Percentiles rank a stretch among this genome's conserved stretches.
Evolutionary conservation across 2,329 filamentous ascomycete genomes (phyloP).

Genomic region (Teratosphaeria epicoccoides): DNA sequence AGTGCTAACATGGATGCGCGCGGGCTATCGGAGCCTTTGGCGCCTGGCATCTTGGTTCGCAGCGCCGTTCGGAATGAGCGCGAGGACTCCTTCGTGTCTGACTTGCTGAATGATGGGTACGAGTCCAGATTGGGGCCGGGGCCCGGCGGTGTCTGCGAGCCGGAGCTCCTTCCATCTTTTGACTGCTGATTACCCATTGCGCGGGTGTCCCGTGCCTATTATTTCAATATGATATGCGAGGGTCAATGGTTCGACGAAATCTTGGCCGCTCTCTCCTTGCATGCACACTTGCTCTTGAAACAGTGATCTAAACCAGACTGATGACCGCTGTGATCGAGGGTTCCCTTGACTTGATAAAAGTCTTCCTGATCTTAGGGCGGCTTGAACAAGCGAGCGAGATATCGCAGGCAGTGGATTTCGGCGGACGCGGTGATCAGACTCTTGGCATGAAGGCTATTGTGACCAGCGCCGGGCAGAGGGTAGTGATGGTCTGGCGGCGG

Average conservation of each 20-base stretch:
- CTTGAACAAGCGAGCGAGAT: conserved; percentile 35
- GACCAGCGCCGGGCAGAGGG: conserved; percentile 14
- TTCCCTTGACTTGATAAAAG: background rate
- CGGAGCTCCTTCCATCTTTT: conserved; percentile 39
- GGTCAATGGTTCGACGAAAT: background rate
- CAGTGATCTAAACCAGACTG: background rate
- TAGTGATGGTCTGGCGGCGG: conserved; percentile 9
- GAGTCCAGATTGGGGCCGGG: conserved; percentile 57
- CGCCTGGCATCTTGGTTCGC: conserved; percentile 78
- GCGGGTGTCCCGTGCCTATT: background rate
- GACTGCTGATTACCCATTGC: conserved; percentile 69
- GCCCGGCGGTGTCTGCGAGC: conserved; percentile 33
- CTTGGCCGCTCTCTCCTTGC: background rate
- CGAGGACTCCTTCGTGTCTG: conserved; percentile 85
- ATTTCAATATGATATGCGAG: background rate
- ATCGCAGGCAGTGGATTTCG: conserved; percentile 35
- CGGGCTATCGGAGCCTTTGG: conserved; percentile 60
- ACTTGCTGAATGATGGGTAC: conserved; percentile 83
- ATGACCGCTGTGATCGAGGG: background rate
- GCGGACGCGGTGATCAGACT: conserved; percentile 24
- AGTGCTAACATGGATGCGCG: conserved; percentile 59
- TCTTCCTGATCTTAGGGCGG: conserved; percentile 30
- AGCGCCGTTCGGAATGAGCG: conserved; percentile 73
- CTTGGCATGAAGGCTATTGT: conserved; percentile 20
- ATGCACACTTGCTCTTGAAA: background rate